Percentiles rank a stretch among this genome's conserved stretches.
Conservation (phyloP, 2,329 filamentous ascomycete genomes). For the Parascedosporium putredinis region DNA sequence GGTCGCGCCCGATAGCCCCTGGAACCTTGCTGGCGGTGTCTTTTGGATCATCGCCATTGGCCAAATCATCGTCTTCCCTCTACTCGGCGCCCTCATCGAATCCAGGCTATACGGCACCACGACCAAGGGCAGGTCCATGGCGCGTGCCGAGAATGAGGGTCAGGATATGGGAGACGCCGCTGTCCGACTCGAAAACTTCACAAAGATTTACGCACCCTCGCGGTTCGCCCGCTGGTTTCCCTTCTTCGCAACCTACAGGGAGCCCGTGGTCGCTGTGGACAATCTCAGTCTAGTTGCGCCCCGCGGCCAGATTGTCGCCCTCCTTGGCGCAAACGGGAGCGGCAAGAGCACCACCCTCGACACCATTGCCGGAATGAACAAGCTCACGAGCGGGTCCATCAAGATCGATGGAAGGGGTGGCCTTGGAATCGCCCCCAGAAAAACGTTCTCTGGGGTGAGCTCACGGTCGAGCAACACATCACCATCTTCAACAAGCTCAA, state of each 20-base stretch:
- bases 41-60: slow-evolving; percentile 69
- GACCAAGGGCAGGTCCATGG: slow-evolving; percentile 39
- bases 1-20: slow-evolving; percentile 54
- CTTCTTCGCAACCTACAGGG: slow-evolving; percentile 35
- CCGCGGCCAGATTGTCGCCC: slow-evolving; percentile 72
- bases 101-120: slow-evolving; percentile 65
- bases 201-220: slow-evolving; percentile 65
- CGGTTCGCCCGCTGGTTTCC: slow-evolving; percentile 45
- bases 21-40: slow-evolving; percentile 59
- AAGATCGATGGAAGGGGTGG: slow-evolving; percentile 68
- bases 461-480: slow-evolving; percentile 80
- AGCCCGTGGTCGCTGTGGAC: slow-evolving; percentile 70
- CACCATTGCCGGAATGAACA: slow-evolving; percentile 73
- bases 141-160: slow-evolving; percentile 7
- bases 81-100: slow-evolving; percentile 67
- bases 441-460: slow-evolving; percentile 85
- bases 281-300: slow-evolving; percentile 60
- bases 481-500: slow-evolving; percentile 77
- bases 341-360: slow-evolving; percentile 88
- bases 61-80: slow-evolving; percentile 68
- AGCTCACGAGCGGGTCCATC: slow-evolving; percentile 65
- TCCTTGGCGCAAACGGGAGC: slow-evolving; percentile 81
- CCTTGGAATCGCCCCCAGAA: slow-evolving; percentile 85
- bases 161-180: slow-evolving; percentile 31
- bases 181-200: slow-evolving; percentile 62